Base-by-base conservation (phyloP, 805 yeast genomes). In the Maudiozyma barnettii region DNA sequence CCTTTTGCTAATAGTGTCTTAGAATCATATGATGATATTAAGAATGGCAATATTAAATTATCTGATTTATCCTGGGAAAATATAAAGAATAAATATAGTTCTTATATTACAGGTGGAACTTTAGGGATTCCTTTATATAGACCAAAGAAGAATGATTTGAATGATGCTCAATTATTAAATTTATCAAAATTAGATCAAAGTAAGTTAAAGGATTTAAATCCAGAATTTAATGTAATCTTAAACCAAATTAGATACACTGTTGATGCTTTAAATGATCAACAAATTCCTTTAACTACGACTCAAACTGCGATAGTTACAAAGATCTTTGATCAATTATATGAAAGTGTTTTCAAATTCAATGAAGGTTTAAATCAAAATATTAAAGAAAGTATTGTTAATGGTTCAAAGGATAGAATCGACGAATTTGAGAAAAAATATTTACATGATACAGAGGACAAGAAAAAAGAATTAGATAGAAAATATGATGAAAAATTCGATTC, bases 1-100 rank as follows among this genome's bases (percentile, higher is more conserved):
- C 93, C 93, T 18, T 71, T 74, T 44, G 85, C 80, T 36, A 84
- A 79, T 55, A 64, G 65, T 20, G 65, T 76, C 29, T 73, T 82
- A 29, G 76, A 77, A 45, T 55, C 61, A 8, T 67, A 75, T 45
- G 85, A 81, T 7, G 38, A 20, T 36, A 10, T 23, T 13, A 39
- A 37, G 13, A 18, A 9, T 18, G 44, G 44, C 14, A 45, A 45
- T 23, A 14, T 20, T 12, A 18, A 31, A 22, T 7, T 39, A 9
- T 40, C 48, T 26, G 36, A 31, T 12, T 20, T 38, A 1, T 41
- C 60, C 5, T 51, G 55, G 41, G 59, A 60, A 4, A 54, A 54
- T 33, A 42, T 60, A 38, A 60, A 56, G 45, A 31, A 47, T 14
- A 60, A 57, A 45, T 58, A 54, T 36, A 56, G 59, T 26, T 54